phyloP scores from a whole-genome alignment of 176 grass and related monocot genomes.

The Musa itinerans region DNA sequence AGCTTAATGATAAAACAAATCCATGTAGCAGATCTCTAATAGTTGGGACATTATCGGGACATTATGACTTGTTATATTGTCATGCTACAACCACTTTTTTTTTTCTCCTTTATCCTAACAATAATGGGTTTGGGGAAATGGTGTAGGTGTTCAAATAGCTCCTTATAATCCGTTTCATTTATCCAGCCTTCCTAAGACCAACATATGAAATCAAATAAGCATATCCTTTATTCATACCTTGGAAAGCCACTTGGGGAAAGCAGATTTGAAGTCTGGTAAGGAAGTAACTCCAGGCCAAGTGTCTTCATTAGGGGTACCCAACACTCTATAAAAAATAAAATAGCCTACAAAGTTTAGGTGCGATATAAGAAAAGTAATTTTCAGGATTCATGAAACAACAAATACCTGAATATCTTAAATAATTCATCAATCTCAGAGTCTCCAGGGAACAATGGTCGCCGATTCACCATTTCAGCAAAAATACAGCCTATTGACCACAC shows the following conservation, averaged over 20 bases:
- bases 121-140: background rate
- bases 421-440: constrained; percentile 94
- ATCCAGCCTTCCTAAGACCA: background rate
- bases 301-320: constrained; percentile 80
- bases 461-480: constrained; percentile 94
- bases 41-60: no score
- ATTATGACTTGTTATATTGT: background rate
- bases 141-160: background rate
- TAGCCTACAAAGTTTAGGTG: background rate
- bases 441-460: constrained; percentile 72
- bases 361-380: constrained; percentile 2
- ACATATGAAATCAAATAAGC: background rate
- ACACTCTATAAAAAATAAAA: constrained; percentile 33
- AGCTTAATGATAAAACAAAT: no score
- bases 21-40: no score
- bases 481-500: constrained; percentile 95
- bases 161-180: background rate
- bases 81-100: background rate
- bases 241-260: constrained; percentile 68
- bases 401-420: constrained; percentile 93
- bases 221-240: constrained; percentile 31
- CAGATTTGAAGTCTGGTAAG: constrained; percentile 81
- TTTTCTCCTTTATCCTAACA: background rate
- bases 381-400: background rate
- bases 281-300: constrained; percentile 73